Evolutionary conservation across 2,329 filamentous ascomycete genomes (phyloP), one percentile per base, ranked within the genome.

Genomic region (Aspergillus quadrilineatus): DNA sequence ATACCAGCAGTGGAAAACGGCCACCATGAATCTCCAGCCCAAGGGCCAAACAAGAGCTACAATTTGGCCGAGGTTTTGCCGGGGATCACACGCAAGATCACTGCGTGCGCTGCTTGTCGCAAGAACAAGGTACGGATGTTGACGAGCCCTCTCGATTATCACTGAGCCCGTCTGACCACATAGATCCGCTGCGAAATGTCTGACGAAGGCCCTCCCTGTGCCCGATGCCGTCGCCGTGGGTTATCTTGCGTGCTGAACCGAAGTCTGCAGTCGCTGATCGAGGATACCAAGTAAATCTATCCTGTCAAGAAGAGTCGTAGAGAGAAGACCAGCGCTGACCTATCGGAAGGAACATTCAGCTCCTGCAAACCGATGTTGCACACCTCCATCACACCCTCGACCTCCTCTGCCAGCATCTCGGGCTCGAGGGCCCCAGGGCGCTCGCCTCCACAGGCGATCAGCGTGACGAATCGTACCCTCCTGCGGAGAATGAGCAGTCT

Each of bases 51-150:
- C 30, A 26, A 37, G 30, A 30, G 14, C 4, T 29, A 22, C 22
- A 22, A 39, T 17, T 50, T 65, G 42, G 47, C 62, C 26, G 64
- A 65, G 36, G 60, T 64, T 36, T 59, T 67, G 47, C 65, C 67
- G 53, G 63, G 65, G 34, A 73, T 74, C 39, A 75, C 71, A 39
- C 69, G 73, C 48, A 75, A 75, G 59, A 71, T 74, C 52, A 75
- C 73, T 32, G 79, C 79, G 10, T 81, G 79, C 65, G 78, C 78
- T 29, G 75, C 78, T 36, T 81, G 79, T 65, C 73, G 78, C 39
- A 80, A 80, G 61, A 77, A 81, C 60, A 81, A 81, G 72, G 79
- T 80, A 39, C 37, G 46, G 32, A 9, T 4, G 6, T 9, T 29
- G 22, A 45, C 5, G 3, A 22, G 22, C 22, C 22, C 22, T 22